phyloP scores from a whole-genome alignment of 306 rosid genomes.

The Quercus parvula region DNA sequence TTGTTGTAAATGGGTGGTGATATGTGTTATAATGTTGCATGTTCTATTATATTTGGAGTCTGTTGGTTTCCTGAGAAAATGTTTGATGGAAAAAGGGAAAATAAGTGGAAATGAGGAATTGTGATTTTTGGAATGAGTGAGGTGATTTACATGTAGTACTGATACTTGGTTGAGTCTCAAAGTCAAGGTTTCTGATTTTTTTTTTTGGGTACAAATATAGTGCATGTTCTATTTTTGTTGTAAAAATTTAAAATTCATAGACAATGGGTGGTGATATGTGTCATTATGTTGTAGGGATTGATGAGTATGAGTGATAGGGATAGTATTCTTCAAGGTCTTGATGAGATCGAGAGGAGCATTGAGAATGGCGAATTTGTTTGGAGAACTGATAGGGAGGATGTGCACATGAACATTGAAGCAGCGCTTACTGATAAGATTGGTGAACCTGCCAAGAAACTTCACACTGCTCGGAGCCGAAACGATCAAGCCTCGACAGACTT shows the following conservation, averaged over 20 bases:
- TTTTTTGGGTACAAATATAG: background rate
- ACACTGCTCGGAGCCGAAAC: constrained; percentile 87
- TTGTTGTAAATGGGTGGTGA: background rate
- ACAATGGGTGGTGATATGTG: background rate
- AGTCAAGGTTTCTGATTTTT: background rate
- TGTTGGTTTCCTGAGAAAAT: background rate
- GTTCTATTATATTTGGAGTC: background rate
- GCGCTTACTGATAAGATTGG: constrained; percentile 87
- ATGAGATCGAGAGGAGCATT: constrained; percentile 62
- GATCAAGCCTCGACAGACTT: constrained; percentile 84
- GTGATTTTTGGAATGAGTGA: background rate
- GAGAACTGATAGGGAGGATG: constrained; percentile 94
- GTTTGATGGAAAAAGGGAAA: background rate
- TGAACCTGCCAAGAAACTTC: constrained; percentile 94
- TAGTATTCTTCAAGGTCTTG: constrained; percentile 63
- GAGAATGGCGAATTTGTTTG: constrained; percentile 77
- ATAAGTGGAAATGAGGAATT: too few species aligned
- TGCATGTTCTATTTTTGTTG: background rate
- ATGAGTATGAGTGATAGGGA: constrained; percentile 63
- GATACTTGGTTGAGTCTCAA: background rate
- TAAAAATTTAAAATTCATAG: background rate
- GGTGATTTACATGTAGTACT: background rate
- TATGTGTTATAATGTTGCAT: background rate
- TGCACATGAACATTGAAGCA: constrained; percentile 97
- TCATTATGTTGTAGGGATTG: constrained; percentile 50